These are phyloP conservation scores for Posidonia australis DNA, from an alignment of 106 monocot species.

Conservation along the genomic window DNA sequence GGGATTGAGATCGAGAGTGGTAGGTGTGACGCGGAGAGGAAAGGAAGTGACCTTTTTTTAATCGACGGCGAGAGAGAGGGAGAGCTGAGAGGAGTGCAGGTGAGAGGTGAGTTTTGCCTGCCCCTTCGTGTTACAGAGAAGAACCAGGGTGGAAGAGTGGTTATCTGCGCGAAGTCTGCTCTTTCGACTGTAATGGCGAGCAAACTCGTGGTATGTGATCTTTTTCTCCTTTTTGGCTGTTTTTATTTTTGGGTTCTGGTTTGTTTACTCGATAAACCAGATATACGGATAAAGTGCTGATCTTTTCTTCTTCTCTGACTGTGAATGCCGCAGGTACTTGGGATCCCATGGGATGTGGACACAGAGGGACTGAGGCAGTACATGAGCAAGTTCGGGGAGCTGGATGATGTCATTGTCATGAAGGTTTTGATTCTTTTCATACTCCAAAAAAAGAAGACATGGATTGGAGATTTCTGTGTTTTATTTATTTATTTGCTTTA, in stretches of 20 bases:
- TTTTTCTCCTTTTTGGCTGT: no score
- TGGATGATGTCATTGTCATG: slow-evolving; percentile 41
- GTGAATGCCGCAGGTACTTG: slow-evolving; percentile 18
- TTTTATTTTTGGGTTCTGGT: background rate
- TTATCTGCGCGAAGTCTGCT: no score
- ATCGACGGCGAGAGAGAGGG: slow-evolving; percentile 4
- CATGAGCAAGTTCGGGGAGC: slow-evolving; percentile 35
- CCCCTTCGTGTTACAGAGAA: background rate
- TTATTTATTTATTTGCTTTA: no score
- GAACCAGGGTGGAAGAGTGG: background rate
- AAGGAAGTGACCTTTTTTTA: background rate
- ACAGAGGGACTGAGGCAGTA: slow-evolving; percentile 33
- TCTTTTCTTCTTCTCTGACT: background rate
- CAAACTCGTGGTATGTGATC: slow-evolving; percentile 25
- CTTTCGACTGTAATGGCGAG: slow-evolving; percentile 11
- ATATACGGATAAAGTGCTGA: no score
- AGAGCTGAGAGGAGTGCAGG: background rate
- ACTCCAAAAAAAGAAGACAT: no score
- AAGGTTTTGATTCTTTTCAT: slow-evolving; percentile 19
- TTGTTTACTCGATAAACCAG: background rate
- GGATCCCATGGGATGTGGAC: slow-evolving; percentile 39
- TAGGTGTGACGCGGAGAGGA: slow-evolving; percentile 2
- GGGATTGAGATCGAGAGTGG: slow-evolving; percentile 10
- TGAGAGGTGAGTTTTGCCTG: slow-evolving; percentile 3
- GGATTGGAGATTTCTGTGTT: no score